Evolutionary conservation across 2,329 filamentous ascomycete genomes (phyloP).

Genomic region (Escovopsis weberi): DNA sequence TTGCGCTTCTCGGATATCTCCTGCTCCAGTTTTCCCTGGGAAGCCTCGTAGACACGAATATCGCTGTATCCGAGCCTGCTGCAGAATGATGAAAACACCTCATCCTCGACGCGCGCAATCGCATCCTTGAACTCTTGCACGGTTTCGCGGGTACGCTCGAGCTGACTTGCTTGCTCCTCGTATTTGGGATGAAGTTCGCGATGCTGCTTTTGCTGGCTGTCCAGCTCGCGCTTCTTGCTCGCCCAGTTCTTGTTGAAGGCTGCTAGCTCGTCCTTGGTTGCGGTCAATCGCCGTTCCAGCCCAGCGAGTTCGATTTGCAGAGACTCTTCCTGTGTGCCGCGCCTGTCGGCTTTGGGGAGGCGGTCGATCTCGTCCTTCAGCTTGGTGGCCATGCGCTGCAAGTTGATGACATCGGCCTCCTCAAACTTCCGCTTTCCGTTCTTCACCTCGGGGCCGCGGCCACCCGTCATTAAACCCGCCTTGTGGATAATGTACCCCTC

Average conservation of each 20-base stretch:
- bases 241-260: constrained; percentile 69
- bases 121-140: constrained; percentile 42
- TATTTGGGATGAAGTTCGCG: constrained; percentile 66
- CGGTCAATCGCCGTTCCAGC: constrained; percentile 60
- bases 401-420: constrained; percentile 73
- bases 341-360: constrained; percentile 64
- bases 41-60: constrained; percentile 85
- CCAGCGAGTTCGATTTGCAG: constrained; percentile 67
- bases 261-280: constrained; percentile 60
- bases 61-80: constrained; percentile 71
- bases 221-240: constrained; percentile 71
- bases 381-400: constrained; percentile 63
- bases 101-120: constrained; percentile 72
- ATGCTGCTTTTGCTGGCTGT: constrained; percentile 58
- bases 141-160: constrained; percentile 41
- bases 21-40: constrained; percentile 84
- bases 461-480: constrained; percentile 91
- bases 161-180: constrained; percentile 51
- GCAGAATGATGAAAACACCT: constrained; percentile 78
- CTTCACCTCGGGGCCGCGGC: constrained; percentile 62
- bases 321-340: constrained; percentile 62
- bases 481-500: constrained; percentile 97
- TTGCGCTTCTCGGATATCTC: constrained; percentile 77
- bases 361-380: constrained; percentile 63
- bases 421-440: constrained; percentile 72